Conservation (phyloP, 1,139 yeast genomes). For the Scheffersomyces lignicola region DNA sequence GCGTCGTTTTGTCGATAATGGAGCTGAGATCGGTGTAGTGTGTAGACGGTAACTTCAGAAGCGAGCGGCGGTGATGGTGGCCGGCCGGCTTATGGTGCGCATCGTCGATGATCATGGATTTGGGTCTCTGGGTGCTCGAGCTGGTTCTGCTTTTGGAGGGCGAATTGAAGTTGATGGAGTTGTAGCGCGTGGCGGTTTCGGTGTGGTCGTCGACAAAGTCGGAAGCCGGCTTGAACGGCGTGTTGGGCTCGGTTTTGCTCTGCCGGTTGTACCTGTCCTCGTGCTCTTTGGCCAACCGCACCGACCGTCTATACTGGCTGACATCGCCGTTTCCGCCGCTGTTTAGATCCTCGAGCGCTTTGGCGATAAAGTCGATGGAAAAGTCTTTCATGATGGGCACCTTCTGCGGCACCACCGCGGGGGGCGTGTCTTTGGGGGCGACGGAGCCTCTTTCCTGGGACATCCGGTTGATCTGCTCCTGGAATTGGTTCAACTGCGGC, state of each 20-base stretch:
- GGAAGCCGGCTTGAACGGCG: slow-evolving; percentile 15
- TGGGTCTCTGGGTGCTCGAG: slow-evolving; percentile 29
- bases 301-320: slow-evolving; percentile 40
- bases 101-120: slow-evolving; percentile 34
- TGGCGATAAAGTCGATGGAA: slow-evolving; percentile 50
- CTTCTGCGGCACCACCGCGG: slow-evolving; percentile 11
- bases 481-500: slow-evolving; percentile 35
- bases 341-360: slow-evolving; percentile 67
- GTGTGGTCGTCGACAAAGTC: slow-evolving; percentile 36
- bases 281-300: slow-evolving; percentile 25
- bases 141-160: slow-evolving; percentile 5
- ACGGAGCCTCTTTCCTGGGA: slow-evolving; percentile 26
- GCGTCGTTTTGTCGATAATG: slow-evolving; percentile 26
- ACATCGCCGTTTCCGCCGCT: slow-evolving; percentile 64
- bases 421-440: slow-evolving; percentile 7
- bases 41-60: slow-evolving; percentile 31
- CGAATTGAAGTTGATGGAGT: slow-evolving; percentile 19
- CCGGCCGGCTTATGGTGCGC: slow-evolving; percentile 2
- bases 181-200: slow-evolving; percentile 42
- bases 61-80: slow-evolving; percentile 16
- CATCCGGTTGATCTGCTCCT: slow-evolving; percentile 41
- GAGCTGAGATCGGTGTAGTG: slow-evolving; percentile 35
- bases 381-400: slow-evolving; percentile 47
- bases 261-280: slow-evolving; percentile 12
- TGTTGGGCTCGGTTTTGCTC: slow-evolving; percentile 17